These are phyloP conservation scores for Blastomyces percursus DNA, from an alignment of 2,329 filamentous ascomycete species.

Conservation along the genomic window DNA sequence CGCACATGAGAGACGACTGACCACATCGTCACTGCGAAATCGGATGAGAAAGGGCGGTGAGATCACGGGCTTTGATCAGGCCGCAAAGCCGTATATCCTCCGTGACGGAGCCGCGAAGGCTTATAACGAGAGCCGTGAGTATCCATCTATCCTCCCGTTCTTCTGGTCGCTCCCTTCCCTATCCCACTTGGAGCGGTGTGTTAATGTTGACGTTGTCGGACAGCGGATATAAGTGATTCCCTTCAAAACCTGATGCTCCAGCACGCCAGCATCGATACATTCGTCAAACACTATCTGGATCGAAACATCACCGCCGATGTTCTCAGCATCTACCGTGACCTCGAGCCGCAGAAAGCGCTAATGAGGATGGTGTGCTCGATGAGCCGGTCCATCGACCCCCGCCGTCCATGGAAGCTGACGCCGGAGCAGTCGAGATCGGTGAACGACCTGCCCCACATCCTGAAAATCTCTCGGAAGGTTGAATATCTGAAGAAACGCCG, in stretches of 20 bases:
- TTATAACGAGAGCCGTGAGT: not conserved
- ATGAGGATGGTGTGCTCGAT: not conserved
- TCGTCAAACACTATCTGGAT: not conserved
- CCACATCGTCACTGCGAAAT: not conserved
- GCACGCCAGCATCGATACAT: slow-evolving; percentile 9
- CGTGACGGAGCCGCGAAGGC: not conserved
- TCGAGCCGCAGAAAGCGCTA: not conserved
- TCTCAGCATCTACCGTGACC: not conserved
- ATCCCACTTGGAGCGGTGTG: not conserved
- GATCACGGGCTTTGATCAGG: not conserved
- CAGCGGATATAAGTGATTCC: slow-evolving; percentile 10
- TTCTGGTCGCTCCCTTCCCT: not conserved
- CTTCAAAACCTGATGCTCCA: slow-evolving; percentile 17
- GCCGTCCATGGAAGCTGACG: not conserved
- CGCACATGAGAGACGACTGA: not conserved
- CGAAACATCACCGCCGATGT: not conserved
- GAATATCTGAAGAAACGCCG: not conserved
- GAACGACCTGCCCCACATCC: not conserved
- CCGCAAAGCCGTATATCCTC: not conserved
- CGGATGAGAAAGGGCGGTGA: not conserved
- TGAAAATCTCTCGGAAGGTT: not conserved
- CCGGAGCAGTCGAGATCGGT: not conserved
- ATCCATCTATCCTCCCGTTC: not conserved
- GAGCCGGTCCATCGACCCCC: not conserved
- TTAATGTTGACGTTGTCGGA: not conserved